A percentile compares a stretch with the other conserved stretches of the same genome.
phyloP scores from a whole-genome alignment of 306 rosid genomes.

The Arachis stenosperma region DNA sequence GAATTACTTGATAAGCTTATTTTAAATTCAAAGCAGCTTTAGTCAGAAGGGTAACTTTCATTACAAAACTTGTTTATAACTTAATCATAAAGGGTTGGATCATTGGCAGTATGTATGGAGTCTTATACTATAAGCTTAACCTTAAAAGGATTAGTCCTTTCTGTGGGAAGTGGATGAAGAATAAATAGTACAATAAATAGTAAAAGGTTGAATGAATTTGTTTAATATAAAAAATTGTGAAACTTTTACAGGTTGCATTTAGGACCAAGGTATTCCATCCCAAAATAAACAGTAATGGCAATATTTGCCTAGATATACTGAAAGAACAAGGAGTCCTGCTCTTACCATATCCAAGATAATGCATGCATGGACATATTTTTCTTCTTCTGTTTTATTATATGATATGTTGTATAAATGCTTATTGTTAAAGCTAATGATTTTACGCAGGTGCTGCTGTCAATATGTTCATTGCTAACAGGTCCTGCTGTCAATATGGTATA shows the following conservation, averaged over 20 bases:
- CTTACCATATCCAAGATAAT: slow-evolving; percentile 91
- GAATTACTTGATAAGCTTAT: background rate
- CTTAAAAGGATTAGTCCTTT: too few relatives aligned
- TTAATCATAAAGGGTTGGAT: too few relatives aligned
- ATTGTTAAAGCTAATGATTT: background rate
- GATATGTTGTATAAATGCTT: background rate
- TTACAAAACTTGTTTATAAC: background rate
- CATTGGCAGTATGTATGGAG: too few relatives aligned
- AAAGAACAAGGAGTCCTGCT: slow-evolving; percentile 99
- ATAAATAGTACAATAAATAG: background rate
- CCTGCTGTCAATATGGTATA: too few relatives aligned
- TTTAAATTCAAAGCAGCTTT: background rate
- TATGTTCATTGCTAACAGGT: too few relatives aligned
- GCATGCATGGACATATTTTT: slow-evolving; percentile 7
- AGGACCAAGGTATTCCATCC: too few relatives aligned
- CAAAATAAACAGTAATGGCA: too few relatives aligned
- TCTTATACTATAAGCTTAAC: too few relatives aligned
- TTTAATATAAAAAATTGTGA: slow-evolving; percentile 16
- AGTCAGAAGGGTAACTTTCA: background rate
- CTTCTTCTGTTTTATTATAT: background rate
- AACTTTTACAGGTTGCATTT: slow-evolving; percentile 45
- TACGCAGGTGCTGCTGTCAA: too few relatives aligned
- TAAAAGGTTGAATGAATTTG: background rate
- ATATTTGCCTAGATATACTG: slow-evolving; percentile 32
- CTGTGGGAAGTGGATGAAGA: too few relatives aligned